A percentile compares a stretch with the other conserved stretches of the same genome.
Evolutionary conservation across 2,329 filamentous ascomycete species (phyloP).

Genomic region (Dactylellina sp.): DNA sequence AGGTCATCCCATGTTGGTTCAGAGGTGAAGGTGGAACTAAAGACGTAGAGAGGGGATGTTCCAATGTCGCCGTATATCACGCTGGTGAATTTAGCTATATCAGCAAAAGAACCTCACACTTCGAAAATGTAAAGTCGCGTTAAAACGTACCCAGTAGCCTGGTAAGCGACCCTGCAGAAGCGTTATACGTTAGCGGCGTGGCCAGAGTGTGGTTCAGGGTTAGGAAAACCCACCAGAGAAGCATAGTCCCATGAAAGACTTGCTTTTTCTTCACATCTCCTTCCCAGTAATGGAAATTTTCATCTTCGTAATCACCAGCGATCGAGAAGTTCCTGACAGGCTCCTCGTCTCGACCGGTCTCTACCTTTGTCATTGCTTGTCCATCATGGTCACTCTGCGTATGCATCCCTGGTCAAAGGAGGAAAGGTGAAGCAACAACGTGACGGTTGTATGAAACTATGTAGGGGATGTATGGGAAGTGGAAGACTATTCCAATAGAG

Average conservation of each 20-base stretch:
- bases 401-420: slow-evolving; percentile 51
- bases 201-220: not conserved
- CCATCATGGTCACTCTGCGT: slow-evolving; percentile 52
- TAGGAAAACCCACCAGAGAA: slow-evolving; percentile 35
- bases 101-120: not conserved
- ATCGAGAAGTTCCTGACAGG: slow-evolving; percentile 28
- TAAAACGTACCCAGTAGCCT: slow-evolving; percentile 53
- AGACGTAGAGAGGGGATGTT: slow-evolving; percentile 76
- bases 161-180: slow-evolving; percentile 46
- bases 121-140: too few species aligned
- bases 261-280: slow-evolving; percentile 54
- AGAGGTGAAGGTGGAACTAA: slow-evolving; percentile 73
- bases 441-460: not conserved
- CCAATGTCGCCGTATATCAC: slow-evolving; percentile 79
- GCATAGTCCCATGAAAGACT: slow-evolving; percentile 51
- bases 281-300: slow-evolving; percentile 27
- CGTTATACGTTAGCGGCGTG: slow-evolving; percentile 1
- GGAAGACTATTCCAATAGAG: not conserved
- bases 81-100: not conserved
- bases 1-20: slow-evolving; percentile 71
- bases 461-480: not conserved
- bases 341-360: slow-evolving; percentile 39
- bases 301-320: slow-evolving; percentile 49
- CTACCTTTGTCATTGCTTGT: slow-evolving; percentile 54
- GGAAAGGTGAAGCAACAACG: slow-evolving; percentile 37